A percentile compares a stretch with the other conserved stretches of the same genome.
Conservation (phyloP, 2,329 filamentous ascomycete genomes). For the Neurospora crassa region DNA sequence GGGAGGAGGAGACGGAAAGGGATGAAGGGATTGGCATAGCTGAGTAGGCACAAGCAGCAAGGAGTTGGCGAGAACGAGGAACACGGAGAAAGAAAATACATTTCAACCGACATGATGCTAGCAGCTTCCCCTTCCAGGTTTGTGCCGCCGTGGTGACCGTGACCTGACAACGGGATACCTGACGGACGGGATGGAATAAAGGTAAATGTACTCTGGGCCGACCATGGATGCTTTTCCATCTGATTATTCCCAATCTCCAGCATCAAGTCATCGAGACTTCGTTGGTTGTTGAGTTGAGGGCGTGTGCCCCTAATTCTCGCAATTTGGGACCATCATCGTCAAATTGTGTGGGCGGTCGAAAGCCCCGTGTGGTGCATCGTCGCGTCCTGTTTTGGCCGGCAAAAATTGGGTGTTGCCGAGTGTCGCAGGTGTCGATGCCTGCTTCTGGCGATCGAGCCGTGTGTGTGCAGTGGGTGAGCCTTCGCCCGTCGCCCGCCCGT, state of each 20-base stretch:
- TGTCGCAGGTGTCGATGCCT: neutral
- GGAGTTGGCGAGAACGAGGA: neutral
- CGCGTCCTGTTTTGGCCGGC: neutral
- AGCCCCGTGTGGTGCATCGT: neutral
- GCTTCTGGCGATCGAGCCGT: neutral
- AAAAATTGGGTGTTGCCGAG: neutral
- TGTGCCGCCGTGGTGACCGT: neutral
- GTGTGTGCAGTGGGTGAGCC: neutral
- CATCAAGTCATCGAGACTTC: neutral
- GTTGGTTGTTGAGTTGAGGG: neutral
- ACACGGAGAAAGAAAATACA: constrained; percentile 1
- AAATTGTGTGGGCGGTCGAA: neutral
- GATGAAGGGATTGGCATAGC: constrained; percentile 1
- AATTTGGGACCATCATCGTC: neutral
- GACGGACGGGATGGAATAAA: neutral
- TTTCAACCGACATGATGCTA: constrained; percentile 1
- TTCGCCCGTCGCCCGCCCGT: neutral
- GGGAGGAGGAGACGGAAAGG: neutral
- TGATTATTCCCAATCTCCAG: neutral
- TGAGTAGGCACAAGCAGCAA: constrained; percentile 1
- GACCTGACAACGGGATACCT: neutral
- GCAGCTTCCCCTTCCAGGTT: neutral
- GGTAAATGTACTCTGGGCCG: neutral
- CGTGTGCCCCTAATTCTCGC: neutral
- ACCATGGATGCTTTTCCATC: too few relatives aligned